Conservation (phyloP, 108 stramenopile species). For the Cyclotella baltica region DNA sequence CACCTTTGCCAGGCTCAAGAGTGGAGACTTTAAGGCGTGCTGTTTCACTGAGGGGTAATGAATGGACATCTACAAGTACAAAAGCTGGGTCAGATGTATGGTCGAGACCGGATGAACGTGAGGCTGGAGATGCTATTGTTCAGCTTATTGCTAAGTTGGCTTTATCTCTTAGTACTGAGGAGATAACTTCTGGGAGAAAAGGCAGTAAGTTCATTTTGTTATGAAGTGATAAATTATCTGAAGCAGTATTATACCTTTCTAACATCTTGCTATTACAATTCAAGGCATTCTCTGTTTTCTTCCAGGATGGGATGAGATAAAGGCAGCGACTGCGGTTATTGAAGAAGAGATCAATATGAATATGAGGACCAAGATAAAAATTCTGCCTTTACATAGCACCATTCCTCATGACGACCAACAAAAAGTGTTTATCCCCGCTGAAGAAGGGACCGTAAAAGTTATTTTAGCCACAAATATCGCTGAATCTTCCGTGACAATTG, state of each 20-base stretch:
- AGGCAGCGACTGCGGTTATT: conserved; percentile 40
- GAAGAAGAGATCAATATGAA: conserved; percentile 45
- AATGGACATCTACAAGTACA: not conserved
- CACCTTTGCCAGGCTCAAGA: conserved; percentile 28
- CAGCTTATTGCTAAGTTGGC: conserved; percentile 27
- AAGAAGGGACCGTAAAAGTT: conserved; percentile 87
- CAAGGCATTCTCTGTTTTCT: conserved; percentile 87
- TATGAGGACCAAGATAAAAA: conserved; percentile 92
- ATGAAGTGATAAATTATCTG: too few species aligned
- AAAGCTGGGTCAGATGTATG: too few species aligned
- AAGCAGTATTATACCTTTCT: not conserved
- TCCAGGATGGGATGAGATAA: conserved; percentile 87
- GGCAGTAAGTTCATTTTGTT: conserved; percentile 7
- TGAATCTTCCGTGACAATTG: conserved; percentile 97
- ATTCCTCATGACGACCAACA: conserved; percentile 97
- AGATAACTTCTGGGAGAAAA: conserved; percentile 49
- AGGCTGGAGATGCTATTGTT: not conserved
- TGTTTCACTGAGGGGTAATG: conserved; percentile 25
- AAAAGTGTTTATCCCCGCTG: conserved; percentile 96
- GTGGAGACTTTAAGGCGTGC: conserved; percentile 17
- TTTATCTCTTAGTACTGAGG: conserved; percentile 16
- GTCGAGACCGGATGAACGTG: conserved; percentile 23
- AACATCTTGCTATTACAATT: not conserved
- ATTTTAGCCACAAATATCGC: conserved; percentile 99
- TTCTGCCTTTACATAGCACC: conserved; percentile 95